Conservation (phyloP, 805 yeast genomes). For the Vanderwaltozyma polyspora region DNA sequence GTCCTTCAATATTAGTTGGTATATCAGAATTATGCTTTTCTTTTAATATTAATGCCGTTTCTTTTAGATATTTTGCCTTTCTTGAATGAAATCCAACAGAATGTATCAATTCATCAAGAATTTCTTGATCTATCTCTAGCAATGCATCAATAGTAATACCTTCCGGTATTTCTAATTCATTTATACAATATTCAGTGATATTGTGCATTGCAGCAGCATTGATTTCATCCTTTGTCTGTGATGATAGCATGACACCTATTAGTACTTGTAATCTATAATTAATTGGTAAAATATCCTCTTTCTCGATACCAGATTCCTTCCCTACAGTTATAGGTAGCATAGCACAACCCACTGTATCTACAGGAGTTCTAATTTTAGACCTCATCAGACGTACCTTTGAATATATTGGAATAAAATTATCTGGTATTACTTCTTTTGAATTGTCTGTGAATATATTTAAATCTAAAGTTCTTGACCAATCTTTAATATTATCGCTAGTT, state of each 20-base stretch:
- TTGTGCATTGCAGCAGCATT: slow-evolving; percentile 61
- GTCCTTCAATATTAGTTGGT: slow-evolving; percentile 56
- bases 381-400: slow-evolving; percentile 59
- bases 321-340: slow-evolving; percentile 34
- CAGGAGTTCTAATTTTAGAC: slow-evolving; percentile 59
- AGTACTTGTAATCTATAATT: slow-evolving; percentile 60
- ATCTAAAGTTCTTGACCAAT: slow-evolving; percentile 11
- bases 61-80: slow-evolving; percentile 60
- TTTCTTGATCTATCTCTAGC: slow-evolving; percentile 37
- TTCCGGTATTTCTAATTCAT: slow-evolving; percentile 29
- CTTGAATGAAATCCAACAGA: slow-evolving; percentile 82
- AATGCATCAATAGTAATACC: slow-evolving; percentile 53
- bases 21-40: slow-evolving; percentile 52
- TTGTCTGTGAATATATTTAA: slow-evolving; percentile 1
- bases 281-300: slow-evolving; percentile 22
- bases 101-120: slow-evolving; percentile 53
- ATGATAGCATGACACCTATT: slow-evolving; percentile 72
- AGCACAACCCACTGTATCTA: slow-evolving; percentile 82
- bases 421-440: slow-evolving; percentile 23
- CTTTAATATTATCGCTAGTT: slow-evolving; percentile 12
- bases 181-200: slow-evolving; percentile 40
- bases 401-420: slow-evolving; percentile 46
- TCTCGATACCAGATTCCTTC: slow-evolving; percentile 18
- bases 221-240: slow-evolving; percentile 87
- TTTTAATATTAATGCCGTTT: slow-evolving; percentile 42